Base-by-base conservation (phyloP, 306 rosid species). In the Oemleria cerasiformis region DNA sequence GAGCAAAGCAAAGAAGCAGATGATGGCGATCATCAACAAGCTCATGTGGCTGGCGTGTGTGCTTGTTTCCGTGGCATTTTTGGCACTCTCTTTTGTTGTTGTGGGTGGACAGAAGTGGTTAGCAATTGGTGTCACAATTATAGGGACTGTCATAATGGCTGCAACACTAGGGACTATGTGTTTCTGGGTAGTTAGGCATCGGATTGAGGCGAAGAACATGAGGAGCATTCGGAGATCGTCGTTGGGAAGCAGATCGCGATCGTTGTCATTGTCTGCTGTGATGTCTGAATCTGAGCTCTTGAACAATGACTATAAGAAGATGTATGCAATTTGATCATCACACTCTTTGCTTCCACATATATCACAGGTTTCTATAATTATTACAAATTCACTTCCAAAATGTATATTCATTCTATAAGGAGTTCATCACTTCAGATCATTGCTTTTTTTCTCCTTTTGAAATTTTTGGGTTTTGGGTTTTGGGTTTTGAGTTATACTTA, bases 21-120 rank as follows among this genome's bases (percentile, higher is more conserved):
- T 95, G 99, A 92, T 92, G 96, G 93, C 97, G 0, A 74, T 95
- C 16, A 95, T 95, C 13, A 95, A 95, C 92, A 95, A 95, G 89
- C 86, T 95, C 0, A 91, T 95, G 99, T 95, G 99, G 99, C 43
- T 95, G 50, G 97, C 97, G 50, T 95, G 99, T 66, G 96, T 86
- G 25, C 89, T 91, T 36, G 14, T 95, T 19, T 88, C 99, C 0
- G 96, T 89, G 66, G 96, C 99, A 1, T 95, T 89, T 55, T 79
- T 95, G 84, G 97, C 99, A 2, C 72, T 95, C 76, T 81, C 97
- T 6, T 95, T 95, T 68, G 84, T 95, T 3, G 99, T 95, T 19
- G 99, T 95, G 25, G 99, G 99, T 1, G 81, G 84, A 8, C 87
- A 88, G 71, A 91, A 20, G 79, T 89, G 96, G 96, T 72, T 95